Evolutionary conservation across 2,329 filamentous ascomycete genomes (phyloP).

Genomic region (Aspergillus fumigatus): DNA sequence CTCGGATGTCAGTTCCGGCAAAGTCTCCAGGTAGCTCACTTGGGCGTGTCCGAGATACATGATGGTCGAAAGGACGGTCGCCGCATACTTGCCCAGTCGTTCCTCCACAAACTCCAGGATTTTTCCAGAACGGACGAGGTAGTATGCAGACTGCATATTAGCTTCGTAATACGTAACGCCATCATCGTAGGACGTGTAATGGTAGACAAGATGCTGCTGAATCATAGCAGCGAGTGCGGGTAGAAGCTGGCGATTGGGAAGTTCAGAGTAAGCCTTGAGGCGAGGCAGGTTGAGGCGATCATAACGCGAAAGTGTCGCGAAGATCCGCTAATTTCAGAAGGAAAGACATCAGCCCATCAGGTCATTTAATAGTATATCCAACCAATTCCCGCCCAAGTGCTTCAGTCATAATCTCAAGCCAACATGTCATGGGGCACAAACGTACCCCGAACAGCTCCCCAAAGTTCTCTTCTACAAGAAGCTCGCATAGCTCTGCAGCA

Average conservation of each 20-base stretch:
- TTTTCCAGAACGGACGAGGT: slow-evolving; percentile 74
- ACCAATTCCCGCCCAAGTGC: background rate
- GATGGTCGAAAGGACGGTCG: slow-evolving; percentile 69
- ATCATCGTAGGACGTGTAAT: slow-evolving; percentile 60
- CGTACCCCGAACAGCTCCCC: slow-evolving; percentile 89
- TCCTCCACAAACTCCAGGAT: slow-evolving; percentile 71
- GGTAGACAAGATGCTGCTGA: slow-evolving; percentile 81
- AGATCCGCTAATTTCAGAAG: slow-evolving; percentile 65
- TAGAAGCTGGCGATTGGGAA: slow-evolving; percentile 70
- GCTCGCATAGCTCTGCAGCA: slow-evolving; percentile 80
- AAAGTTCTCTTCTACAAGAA: slow-evolving; percentile 83
- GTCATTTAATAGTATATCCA: background rate
- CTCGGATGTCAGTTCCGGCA: slow-evolving; percentile 31
- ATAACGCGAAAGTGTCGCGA: slow-evolving; percentile 69
- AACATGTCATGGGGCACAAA: slow-evolving; percentile 12
- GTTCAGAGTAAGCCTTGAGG: slow-evolving; percentile 66
- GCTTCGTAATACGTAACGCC: slow-evolving; percentile 75
- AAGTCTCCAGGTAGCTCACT: slow-evolving; percentile 42
- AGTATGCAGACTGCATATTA: slow-evolving; percentile 75
- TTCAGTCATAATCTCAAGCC: background rate
- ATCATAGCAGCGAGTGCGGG: slow-evolving; percentile 79
- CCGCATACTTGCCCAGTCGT: slow-evolving; percentile 69
- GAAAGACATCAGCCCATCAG: background rate
- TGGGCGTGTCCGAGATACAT: slow-evolving; percentile 72
- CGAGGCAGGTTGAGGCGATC: slow-evolving; percentile 70